Conservation (phyloP, 2,329 filamentous ascomycete genomes). For the Bimuria novae-zelandiae region DNA sequence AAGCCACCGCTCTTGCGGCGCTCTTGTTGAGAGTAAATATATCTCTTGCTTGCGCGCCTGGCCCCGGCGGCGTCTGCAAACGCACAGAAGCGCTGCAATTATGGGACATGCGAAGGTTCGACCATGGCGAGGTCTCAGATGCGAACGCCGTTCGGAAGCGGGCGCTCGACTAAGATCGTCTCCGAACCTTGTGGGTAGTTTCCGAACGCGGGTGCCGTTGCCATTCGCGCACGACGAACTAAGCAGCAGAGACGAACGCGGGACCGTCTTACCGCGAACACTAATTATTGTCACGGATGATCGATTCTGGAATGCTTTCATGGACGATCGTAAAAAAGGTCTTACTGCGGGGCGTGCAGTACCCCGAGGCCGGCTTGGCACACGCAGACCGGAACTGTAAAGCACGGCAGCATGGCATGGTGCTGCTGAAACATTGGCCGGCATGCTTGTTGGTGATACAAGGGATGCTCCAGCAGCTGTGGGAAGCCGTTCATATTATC, state of each 20-base stretch:
- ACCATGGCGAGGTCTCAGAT: too few relatives aligned
- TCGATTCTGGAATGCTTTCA: constrained; percentile 9
- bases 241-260: constrained; percentile 5
- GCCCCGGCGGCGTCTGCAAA: too few relatives aligned
- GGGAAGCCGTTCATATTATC: neutral
- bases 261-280: constrained; percentile 2
- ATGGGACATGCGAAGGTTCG: too few relatives aligned
- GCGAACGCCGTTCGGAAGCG: neutral
- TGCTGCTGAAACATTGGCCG: neutral
- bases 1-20: neutral
- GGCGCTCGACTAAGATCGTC: neutral
- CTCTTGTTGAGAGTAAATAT: neutral
- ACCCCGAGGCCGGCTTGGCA: constrained; percentile 3
- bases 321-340: neutral
- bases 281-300: neutral
- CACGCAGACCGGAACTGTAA: constrained; percentile 2
- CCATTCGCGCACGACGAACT: neutral
- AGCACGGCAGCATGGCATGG: constrained; percentile 1
- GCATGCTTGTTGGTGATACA: neutral
- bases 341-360: neutral
- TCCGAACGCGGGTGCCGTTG: constrained; percentile 4
- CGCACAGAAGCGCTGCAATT: too few relatives aligned
- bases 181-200: constrained; percentile 3
- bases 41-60: too few relatives aligned
- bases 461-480: neutral